Percentiles rank a stretch among this genome's conserved stretches.
phyloP scores from a whole-genome alignment of 768 basidiomycete genomes.

The Arthromyces matolae region DNA sequence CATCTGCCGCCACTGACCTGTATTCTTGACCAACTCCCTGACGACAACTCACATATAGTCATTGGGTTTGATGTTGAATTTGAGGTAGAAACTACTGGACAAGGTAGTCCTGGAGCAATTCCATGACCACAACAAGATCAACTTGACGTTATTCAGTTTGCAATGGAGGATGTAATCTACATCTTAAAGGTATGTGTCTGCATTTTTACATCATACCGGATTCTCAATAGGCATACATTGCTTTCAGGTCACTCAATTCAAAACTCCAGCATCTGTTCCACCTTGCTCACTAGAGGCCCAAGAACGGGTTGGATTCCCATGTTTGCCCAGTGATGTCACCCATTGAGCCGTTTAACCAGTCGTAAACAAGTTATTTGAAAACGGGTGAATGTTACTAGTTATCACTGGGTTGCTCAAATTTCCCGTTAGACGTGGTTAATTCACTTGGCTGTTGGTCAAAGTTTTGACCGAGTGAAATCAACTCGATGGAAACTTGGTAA shows the following conservation, averaged over 20 bases:
- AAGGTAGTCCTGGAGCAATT: neutral
- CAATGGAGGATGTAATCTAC: neutral
- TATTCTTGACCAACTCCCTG: no score
- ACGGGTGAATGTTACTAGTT: no score
- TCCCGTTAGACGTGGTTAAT: neutral
- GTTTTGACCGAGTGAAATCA: no score
- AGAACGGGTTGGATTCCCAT: neutral
- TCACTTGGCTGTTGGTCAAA: neutral
- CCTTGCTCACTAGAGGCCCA: conserved; percentile 1
- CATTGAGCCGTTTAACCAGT: no score
- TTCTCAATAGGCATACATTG: no score
- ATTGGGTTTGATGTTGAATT: conserved; percentile 1
- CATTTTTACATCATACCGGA: neutral
- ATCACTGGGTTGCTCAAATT: neutral
- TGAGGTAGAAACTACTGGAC: conserved; percentile 2
- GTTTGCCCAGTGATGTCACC: neutral
- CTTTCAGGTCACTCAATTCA: neutral
- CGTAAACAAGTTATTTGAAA: no score
- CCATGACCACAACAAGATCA: neutral
- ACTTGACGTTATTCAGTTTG: conserved; percentile 4
- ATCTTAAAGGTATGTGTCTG: neutral
- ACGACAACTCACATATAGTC: neutral
- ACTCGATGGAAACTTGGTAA: no score
- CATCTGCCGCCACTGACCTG: no score
- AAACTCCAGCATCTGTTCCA: neutral